These are phyloP conservation scores for Blastomyces gilchristii DNA, from an alignment of 2,329 filamentous ascomycete species.

Conservation along the genomic window DNA sequence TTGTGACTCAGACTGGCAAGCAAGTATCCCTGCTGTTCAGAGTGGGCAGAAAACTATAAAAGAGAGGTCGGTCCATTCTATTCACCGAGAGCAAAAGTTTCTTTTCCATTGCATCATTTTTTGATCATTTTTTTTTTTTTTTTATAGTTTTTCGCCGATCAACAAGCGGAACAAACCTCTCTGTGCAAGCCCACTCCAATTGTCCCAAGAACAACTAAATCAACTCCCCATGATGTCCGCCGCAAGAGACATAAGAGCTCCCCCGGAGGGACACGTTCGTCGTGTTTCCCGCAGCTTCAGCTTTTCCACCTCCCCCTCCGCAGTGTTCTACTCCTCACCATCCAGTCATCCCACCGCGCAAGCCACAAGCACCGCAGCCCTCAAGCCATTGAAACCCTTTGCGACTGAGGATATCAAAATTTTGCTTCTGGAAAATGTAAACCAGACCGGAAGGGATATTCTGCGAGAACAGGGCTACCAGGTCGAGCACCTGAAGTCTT, in stretches of 20 bases:
- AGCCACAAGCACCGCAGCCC: constrained; percentile 31
- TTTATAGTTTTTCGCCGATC: background rate
- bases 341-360: constrained; percentile 49
- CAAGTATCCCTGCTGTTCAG: background rate
- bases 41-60: constrained; percentile 5
- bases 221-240: constrained; percentile 21
- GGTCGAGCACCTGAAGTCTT: constrained; percentile 82
- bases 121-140: background rate
- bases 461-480: constrained; percentile 83
- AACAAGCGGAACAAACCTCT: background rate
- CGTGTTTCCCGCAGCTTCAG: constrained; percentile 50
- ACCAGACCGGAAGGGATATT: constrained; percentile 76
- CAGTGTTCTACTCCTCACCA: constrained; percentile 63
- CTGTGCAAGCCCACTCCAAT: constrained; percentile 8
- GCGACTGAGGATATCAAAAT: constrained; percentile 95
- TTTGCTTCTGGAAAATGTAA: constrained; percentile 89
- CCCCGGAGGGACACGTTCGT: constrained; percentile 27
- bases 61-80: background rate
- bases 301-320: constrained; percentile 63
- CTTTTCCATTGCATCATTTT: background rate
- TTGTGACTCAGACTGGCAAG: background rate
- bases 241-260: constrained; percentile 29
- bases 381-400: constrained; percentile 86
- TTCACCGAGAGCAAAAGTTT: background rate
- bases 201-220: constrained; percentile 1